Base-by-base conservation (phyloP, 2,329 filamentous ascomycete genomes). In the Myriosclerotinia curreyana region DNA sequence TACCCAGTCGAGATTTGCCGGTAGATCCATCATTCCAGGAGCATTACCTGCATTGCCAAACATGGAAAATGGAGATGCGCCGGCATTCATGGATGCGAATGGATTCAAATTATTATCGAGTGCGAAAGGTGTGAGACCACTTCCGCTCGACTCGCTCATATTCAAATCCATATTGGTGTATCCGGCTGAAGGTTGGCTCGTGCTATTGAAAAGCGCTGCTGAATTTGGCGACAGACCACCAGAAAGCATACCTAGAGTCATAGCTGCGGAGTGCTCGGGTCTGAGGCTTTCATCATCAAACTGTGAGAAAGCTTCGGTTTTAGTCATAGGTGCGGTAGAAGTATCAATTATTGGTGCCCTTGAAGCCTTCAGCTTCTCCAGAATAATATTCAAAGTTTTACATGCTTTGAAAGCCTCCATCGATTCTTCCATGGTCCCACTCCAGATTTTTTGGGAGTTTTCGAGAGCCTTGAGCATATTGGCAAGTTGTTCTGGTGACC, bases 401-500 rank as follows among this genome's bases (percentile, higher is more conserved):
- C 86, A 86, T 1, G 92, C 94, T 77, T 98, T 98, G 78, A 88
- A 93, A 0, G 93, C 92, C 70, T 98, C 94, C 78, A 97, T 89
- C 0, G 90, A 95, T 31, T 86, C 82, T 62, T 95, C 88, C 3
- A 87, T 84, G 14, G 92, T 80, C 12, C 85, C 86, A 56, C 89
- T 87, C 92, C 93, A 98, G 64, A 98, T 95, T 22, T 83, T 80
- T 53, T 85, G 83, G 11, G 90, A 90, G 22, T 82, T 83, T 72
- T 93, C 88, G 3, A 98, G 82, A 1, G 87, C 84, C 28, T 80
- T 77, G 38, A 95, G 81, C 90, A 97, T 96, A 69, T 90, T 89
- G 38, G 85, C 81, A 12, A 89, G 83, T 74, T 88, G 83, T 61
- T 82, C 79, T 1, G 78, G 76, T 4, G 81, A 82, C 84, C 85